These are phyloP conservation scores for Phytophthora lateralis DNA, from an alignment of 352 stramenopile species.

Conservation along the genomic window DNA sequence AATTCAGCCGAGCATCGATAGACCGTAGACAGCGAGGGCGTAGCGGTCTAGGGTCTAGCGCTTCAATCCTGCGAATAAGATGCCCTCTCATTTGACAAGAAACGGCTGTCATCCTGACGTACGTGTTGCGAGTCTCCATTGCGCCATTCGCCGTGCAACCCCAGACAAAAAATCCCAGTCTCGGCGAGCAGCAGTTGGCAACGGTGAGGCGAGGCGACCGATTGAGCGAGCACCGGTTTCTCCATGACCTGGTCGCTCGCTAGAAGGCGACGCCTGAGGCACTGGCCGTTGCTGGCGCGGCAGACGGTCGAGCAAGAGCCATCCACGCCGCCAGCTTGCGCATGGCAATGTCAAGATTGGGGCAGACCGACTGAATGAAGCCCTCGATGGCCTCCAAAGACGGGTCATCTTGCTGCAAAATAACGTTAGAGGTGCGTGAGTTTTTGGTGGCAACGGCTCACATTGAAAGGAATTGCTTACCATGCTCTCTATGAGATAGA, in stretches of 20 bases:
- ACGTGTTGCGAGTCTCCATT: slow-evolving; percentile 18
- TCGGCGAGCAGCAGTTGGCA: slow-evolving; percentile 10
- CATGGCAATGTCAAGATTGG: slow-evolving; percentile 87
- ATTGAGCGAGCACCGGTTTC: slow-evolving; percentile 9
- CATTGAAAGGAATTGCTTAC: slow-evolving; percentile 36
- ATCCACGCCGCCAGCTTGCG: slow-evolving; percentile 79
- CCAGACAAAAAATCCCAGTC: slow-evolving; percentile 8
- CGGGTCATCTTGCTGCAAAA: slow-evolving; percentile 63
- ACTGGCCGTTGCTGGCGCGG: slow-evolving; percentile 16
- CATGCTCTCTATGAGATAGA: slow-evolving; percentile 90
- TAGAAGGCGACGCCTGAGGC: slow-evolving; percentile 11
- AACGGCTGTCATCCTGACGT: slow-evolving; percentile 3
- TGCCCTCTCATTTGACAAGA: slow-evolving; percentile 22
- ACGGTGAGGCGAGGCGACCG: too few relatives aligned
- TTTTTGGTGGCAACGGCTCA: slow-evolving; percentile 13
- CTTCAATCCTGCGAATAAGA: slow-evolving; percentile 16
- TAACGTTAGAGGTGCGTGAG: slow-evolving; percentile 3
- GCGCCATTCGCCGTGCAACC: neutral
- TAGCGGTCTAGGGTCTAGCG: neutral
- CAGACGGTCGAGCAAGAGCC: slow-evolving; percentile 33
- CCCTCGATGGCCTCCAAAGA: slow-evolving; percentile 74
- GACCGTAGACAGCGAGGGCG: too few relatives aligned
- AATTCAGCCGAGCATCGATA: neutral
- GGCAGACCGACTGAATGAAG: slow-evolving; percentile 90
- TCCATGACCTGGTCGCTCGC: neutral